Percentiles rank a stretch among this genome's conserved stretches.
Conservation (phyloP, 441 rosid genomes). For the Arabidopsis hybrid region DNA sequence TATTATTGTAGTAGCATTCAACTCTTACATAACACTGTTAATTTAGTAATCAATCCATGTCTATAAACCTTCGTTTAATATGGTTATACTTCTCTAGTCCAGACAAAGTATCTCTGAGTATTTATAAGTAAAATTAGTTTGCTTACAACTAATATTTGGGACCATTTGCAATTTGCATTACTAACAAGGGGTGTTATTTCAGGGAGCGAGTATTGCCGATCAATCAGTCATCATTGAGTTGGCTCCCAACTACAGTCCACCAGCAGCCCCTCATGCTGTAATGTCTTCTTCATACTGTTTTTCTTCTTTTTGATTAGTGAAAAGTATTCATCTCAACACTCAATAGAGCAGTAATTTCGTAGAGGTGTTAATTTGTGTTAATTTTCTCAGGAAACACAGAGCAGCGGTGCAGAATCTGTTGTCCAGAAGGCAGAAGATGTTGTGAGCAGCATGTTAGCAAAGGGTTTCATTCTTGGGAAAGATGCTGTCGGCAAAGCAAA, state of each 20-base stretch:
- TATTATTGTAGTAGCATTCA: constrained; percentile 3
- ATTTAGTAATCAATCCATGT: constrained; percentile 13
- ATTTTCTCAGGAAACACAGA: constrained; percentile 55
- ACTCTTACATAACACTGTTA: background rate
- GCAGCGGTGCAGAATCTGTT: constrained; percentile 65
- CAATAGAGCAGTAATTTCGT: background rate
- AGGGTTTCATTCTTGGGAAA: constrained; percentile 91
- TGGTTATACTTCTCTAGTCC: background rate
- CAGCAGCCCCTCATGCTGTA: constrained; percentile 44
- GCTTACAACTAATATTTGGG: background rate
- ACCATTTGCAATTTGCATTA: constrained; percentile 5
- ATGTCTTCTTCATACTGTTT: constrained; percentile 15
- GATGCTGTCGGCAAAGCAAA: constrained; percentile 92
- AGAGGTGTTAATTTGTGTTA: constrained; percentile 9
- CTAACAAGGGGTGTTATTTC: constrained; percentile 33
- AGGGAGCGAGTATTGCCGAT: constrained; percentile 71
- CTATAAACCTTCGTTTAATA: background rate
- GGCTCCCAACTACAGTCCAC: constrained; percentile 58
- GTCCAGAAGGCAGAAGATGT: constrained; percentile 90
- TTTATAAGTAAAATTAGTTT: background rate
- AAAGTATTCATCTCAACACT: constrained; percentile 14
- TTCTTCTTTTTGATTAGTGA: background rate
- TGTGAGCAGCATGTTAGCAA: constrained; percentile 90
- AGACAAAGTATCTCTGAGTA: no score
- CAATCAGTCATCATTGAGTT: constrained; percentile 57